Percentiles rank a stretch among this genome's conserved stretches.
Evolutionary conservation across 495 filamentous ascomycete genomes (phyloP).

Genomic region (Xylaria flabelliformis): DNA sequence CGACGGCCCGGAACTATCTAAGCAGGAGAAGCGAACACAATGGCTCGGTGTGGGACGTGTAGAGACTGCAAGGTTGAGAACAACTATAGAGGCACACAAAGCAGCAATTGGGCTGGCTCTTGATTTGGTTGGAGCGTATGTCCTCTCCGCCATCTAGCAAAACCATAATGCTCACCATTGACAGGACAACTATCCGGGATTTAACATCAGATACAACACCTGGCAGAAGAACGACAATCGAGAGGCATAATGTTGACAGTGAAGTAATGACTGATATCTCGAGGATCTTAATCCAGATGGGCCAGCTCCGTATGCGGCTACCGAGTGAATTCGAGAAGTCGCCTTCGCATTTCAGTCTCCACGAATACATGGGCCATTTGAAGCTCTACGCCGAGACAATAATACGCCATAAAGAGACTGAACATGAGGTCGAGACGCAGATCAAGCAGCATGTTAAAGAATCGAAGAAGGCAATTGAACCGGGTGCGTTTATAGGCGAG

Average conservation of each 20-base stretch:
- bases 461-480: conserved; percentile 13
- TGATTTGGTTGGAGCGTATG: conserved; percentile 51
- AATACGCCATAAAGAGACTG: conserved; percentile 32
- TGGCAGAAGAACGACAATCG: conserved; percentile 33
- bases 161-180: conserved; percentile 23
- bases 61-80: conserved; percentile 44
- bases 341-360: conserved; percentile 39
- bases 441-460: conserved; percentile 25
- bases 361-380: conserved; percentile 45
- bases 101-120: conserved; percentile 48
- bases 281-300: conserved; percentile 38
- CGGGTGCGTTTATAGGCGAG: conserved; percentile 38
- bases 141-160: background rate
- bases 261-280: conserved; percentile 40
- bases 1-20: conserved; percentile 38
- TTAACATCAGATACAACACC: conserved; percentile 29
- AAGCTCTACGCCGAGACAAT: conserved; percentile 39
- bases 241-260: conserved; percentile 34
- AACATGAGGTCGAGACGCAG: conserved; percentile 32
- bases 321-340: conserved; percentile 45
- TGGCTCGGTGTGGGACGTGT: conserved; percentile 46
- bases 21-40: conserved; percentile 48
- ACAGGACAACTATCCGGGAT: conserved; percentile 42
- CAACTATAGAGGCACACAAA: conserved; percentile 49
- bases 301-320: conserved; percentile 36